Evolutionary conservation across 306 rosid genomes (phyloP).

Genomic region (Rubus idaeus): DNA sequence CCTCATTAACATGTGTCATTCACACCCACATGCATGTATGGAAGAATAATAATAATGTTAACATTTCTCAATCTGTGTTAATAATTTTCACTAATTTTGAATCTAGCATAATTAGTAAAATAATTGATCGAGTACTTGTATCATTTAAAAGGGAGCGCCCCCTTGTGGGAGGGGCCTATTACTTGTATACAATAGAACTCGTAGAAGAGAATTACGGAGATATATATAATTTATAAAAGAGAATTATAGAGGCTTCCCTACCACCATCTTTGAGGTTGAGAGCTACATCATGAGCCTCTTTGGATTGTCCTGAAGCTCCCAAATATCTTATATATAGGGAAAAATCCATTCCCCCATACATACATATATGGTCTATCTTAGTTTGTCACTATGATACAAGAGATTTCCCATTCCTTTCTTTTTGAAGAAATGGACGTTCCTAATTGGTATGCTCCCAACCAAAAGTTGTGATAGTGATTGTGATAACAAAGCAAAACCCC

Average conservation of each 20-base stretch:
- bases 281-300: background rate
- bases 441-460: constrained; percentile 29
- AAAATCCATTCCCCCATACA: constrained; percentile 14
- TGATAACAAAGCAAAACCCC: constrained; percentile 19
- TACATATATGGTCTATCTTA: background rate
- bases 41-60: background rate
- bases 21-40: background rate
- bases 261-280: background rate
- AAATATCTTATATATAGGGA: background rate
- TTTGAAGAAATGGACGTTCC: constrained; percentile 37
- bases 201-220: background rate
- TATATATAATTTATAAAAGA: background rate
- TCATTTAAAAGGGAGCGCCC: too few species aligned
- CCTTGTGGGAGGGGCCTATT: too few species aligned
- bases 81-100: background rate
- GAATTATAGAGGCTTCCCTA: background rate
- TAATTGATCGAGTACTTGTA: background rate
- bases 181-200: background rate
- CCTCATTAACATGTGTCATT: background rate
- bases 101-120: background rate
- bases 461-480: constrained; percentile 50
- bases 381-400: constrained; percentile 6
- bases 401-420: constrained; percentile 31
- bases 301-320: background rate
- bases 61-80: too few species aligned